A percentile compares a stretch with the other conserved stretches of the same genome.
phyloP scores from a whole-genome alignment of 768 basidiomycete genomes.

The Serendipita sp. region DNA sequence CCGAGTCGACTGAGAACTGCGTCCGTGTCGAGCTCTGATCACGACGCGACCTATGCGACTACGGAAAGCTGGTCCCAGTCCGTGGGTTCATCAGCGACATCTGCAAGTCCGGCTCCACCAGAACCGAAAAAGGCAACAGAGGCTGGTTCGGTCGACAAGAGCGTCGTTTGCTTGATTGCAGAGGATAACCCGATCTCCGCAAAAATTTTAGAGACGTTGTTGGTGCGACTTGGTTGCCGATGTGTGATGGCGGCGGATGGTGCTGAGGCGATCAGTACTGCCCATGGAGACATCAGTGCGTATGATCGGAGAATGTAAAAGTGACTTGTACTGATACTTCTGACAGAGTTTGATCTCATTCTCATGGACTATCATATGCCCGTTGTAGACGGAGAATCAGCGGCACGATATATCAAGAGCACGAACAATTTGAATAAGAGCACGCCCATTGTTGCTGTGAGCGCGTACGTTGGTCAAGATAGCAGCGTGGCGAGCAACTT shows the following conservation, averaged over 20 bases:
- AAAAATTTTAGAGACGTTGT: conserved; percentile 89
- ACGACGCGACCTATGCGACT: conserved; percentile 45
- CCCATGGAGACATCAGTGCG: conserved; percentile 94
- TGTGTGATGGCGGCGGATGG: conserved; percentile 93
- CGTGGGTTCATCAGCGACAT: conserved; percentile 33
- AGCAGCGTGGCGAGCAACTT: conserved; percentile 46
- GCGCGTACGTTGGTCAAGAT: conserved; percentile 67
- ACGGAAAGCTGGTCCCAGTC: conserved; percentile 50
- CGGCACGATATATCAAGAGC: conserved; percentile 91
- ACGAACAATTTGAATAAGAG: conserved; percentile 89
- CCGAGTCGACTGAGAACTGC: conserved; percentile 78
- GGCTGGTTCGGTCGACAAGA: conserved; percentile 48
- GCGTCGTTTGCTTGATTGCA: conserved; percentile 86
- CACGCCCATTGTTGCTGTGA: conserved; percentile 85
- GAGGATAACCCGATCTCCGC: conserved; percentile 98
- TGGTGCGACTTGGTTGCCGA: conserved; percentile 87
- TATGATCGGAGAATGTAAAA: conserved; percentile 8
- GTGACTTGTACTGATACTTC: conserved; percentile 13
- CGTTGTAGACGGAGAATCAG: conserved; percentile 89
- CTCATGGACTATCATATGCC: conserved; percentile 95
- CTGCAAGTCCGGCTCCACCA: conserved; percentile 18
- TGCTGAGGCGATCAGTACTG: conserved; percentile 90
- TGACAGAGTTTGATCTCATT: conserved; percentile 82
- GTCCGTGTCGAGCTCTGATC: conserved; percentile 65
- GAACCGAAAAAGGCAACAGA: conserved; percentile 46